Conservation (phyloP, 768 basidiomycete genomes). For the Porpolomopsis calyptriformis region DNA sequence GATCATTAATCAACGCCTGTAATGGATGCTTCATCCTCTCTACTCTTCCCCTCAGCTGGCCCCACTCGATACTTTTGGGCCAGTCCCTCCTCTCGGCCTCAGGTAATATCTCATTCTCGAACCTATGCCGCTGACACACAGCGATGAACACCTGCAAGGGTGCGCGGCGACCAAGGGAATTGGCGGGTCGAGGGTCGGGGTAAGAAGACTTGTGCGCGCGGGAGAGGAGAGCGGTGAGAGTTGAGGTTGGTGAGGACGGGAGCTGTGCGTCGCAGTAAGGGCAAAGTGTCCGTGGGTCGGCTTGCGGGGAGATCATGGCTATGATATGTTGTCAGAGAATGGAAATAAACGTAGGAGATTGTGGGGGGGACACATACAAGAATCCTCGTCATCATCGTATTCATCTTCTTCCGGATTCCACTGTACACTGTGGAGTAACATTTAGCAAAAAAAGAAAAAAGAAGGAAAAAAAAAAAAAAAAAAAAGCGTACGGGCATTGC, state of each 20-base stretch:
- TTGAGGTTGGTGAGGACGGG: slow-evolving; percentile 50
- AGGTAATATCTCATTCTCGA: slow-evolving; percentile 64
- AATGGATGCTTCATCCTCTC: slow-evolving; percentile 37
- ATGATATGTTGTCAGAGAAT: neutral
- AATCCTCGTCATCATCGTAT: slow-evolving; percentile 29
- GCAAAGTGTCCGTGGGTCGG: slow-evolving; percentile 62
- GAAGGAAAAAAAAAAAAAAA: neutral
- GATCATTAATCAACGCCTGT: slow-evolving; percentile 41
- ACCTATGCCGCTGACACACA: slow-evolving; percentile 70
- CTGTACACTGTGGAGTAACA: neutral
- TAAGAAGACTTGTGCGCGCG: slow-evolving; percentile 43
- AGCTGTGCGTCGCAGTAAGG: slow-evolving; percentile 72
- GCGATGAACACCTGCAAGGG: slow-evolving; percentile 49
- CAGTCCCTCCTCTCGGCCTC: slow-evolving; percentile 62
- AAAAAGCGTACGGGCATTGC: neutral
- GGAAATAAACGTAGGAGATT: neutral
- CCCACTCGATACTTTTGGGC: slow-evolving; percentile 67
- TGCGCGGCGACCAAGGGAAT: slow-evolving; percentile 51
- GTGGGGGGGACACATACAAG: slow-evolving; percentile 22
- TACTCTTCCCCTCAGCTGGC: slow-evolving; percentile 42
- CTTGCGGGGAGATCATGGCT: slow-evolving; percentile 42
- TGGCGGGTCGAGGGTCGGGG: slow-evolving; percentile 54
- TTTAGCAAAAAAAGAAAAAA: neutral
- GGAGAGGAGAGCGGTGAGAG: slow-evolving; percentile 43
- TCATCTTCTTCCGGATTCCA: slow-evolving; percentile 1